Conservation (phyloP, 768 basidiomycete species). For the Pholiota microspora region DNA sequence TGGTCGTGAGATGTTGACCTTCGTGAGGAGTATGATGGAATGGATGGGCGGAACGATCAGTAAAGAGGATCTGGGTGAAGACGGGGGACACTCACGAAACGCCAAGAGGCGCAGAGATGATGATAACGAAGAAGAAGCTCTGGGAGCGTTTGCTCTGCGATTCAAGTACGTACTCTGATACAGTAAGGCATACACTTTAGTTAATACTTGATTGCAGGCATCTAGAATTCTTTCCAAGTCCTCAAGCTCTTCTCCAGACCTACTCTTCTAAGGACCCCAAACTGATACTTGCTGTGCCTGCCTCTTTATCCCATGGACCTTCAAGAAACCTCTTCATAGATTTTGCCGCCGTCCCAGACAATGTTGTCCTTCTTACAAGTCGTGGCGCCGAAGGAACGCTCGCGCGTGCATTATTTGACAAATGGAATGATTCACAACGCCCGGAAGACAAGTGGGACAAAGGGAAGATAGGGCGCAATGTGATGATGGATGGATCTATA, state of each 20-base stretch:
- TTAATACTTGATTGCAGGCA: constrained; percentile 49
- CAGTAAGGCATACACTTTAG: not conserved
- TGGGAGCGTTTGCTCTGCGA: constrained; percentile 82
- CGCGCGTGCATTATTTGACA: constrained; percentile 73
- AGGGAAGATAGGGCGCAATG: constrained; percentile 83
- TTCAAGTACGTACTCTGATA: constrained; percentile 59
- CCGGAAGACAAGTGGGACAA: constrained; percentile 83
- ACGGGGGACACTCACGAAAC: constrained; percentile 53
- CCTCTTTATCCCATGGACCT: constrained; percentile 89
- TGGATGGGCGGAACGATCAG: constrained; percentile 97
- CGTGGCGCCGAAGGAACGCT: constrained; percentile 81
- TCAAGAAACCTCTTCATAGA: constrained; percentile 84
- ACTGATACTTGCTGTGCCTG: constrained; percentile 89
- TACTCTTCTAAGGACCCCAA: constrained; percentile 90
- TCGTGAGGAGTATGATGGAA: constrained; percentile 96
- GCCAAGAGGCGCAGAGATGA: constrained; percentile 59
- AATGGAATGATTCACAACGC: constrained; percentile 85
- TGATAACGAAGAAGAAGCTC: constrained; percentile 76
- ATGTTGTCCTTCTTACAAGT: constrained; percentile 84
- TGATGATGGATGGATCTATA: constrained; percentile 76
- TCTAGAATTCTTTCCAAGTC: constrained; percentile 88
- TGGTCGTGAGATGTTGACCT: constrained; percentile 89
- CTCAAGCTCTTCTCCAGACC: constrained; percentile 74
- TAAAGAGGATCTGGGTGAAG: constrained; percentile 88
- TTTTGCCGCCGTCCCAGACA: constrained; percentile 80